phyloP scores from a whole-genome alignment of 257 asterid genomes.

The Catharanthus roseus region DNA sequence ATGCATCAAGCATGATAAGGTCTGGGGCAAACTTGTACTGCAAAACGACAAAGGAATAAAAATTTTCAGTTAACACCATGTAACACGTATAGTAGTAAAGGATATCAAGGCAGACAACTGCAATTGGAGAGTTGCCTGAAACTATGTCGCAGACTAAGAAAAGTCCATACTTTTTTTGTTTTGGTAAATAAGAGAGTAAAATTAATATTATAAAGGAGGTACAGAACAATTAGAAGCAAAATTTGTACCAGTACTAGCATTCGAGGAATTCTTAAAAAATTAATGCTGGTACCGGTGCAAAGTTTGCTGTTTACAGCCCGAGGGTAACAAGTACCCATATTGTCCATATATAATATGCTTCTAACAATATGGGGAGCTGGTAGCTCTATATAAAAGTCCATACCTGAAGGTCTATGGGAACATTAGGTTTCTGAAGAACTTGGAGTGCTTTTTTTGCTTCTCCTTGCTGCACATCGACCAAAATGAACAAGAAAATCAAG shows the following conservation, averaged over 20 bases:
- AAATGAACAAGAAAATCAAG: constrained; percentile 5
- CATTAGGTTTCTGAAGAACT: constrained; percentile 95
- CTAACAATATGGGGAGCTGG: too few relatives aligned
- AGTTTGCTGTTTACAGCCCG: too few relatives aligned
- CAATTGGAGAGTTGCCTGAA: constrained; percentile 11
- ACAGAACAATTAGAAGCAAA: too few relatives aligned
- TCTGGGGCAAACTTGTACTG: constrained; percentile 99
- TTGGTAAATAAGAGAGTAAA: too few relatives aligned
- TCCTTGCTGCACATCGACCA: constrained; percentile 61
- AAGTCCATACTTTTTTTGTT: too few relatives aligned
- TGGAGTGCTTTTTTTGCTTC: constrained; percentile 96
- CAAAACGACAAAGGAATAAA: constrained; percentile 24
- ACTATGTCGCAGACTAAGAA: constrained; percentile 6
- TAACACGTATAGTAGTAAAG: constrained; percentile 11
- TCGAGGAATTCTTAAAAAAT: too few relatives aligned
- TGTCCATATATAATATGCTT: too few relatives aligned
- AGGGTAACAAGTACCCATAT: too few relatives aligned
- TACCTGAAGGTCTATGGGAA: constrained; percentile 89
- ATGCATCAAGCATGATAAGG: constrained; percentile 96
- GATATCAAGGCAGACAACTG: constrained; percentile 11
- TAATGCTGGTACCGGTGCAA: too few relatives aligned
- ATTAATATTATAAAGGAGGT: too few relatives aligned
- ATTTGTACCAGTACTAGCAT: too few relatives aligned
- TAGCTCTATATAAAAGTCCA: too few relatives aligned
- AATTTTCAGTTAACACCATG: constrained; percentile 13